A percentile compares a stretch with the other conserved stretches of the same genome.
These are phyloP conservation scores for Suillus alpinus DNA, from an alignment of 768 basidiomycete species.

Conservation along the genomic window DNA sequence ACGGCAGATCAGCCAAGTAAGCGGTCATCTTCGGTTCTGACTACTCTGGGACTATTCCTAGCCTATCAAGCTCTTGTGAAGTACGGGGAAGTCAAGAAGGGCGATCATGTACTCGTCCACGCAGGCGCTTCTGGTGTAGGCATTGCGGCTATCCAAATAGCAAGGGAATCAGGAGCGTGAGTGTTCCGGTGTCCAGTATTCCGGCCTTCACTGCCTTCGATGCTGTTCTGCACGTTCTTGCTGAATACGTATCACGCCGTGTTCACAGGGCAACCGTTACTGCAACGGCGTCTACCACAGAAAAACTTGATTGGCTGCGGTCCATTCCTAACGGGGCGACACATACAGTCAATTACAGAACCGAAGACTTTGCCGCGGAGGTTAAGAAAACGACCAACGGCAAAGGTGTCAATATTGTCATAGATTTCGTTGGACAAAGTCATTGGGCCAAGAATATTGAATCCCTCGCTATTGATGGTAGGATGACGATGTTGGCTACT, in stretches of 20 bases:
- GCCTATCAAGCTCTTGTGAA: conserved; percentile 66
- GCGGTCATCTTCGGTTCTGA: conserved; percentile 4
- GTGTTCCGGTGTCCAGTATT: conserved; percentile 24
- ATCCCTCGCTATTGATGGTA: conserved; percentile 65
- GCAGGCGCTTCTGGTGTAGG: conserved; percentile 92
- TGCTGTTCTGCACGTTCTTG: conserved; percentile 3
- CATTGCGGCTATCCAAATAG: conserved; percentile 83
- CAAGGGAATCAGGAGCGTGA: conserved; percentile 71
- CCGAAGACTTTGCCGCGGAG: conserved; percentile 72
- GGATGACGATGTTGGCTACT: conserved; percentile 66
- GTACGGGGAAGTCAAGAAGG: conserved; percentile 63
- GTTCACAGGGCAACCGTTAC: conserved; percentile 60
- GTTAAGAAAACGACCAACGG: conserved; percentile 65
- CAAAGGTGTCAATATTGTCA: conserved; percentile 76
- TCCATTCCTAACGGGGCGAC: conserved; percentile 67
- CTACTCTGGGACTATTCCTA: conserved; percentile 19
- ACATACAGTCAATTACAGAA: conserved; percentile 81
- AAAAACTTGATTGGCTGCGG: conserved; percentile 78
- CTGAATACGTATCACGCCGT: conserved; percentile 7
- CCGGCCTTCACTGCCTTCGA: conserved; percentile 2
- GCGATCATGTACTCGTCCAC: conserved; percentile 81
- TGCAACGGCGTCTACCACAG: conserved; percentile 81
- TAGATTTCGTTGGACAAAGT: conserved; percentile 79
- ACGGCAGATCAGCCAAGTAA: conserved; percentile 7
- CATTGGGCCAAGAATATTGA: conserved; percentile 77